These are phyloP conservation scores for Clohesyomyces aquaticus DNA, from an alignment of 495 filamentous ascomycete species.

Conservation along the genomic window DNA sequence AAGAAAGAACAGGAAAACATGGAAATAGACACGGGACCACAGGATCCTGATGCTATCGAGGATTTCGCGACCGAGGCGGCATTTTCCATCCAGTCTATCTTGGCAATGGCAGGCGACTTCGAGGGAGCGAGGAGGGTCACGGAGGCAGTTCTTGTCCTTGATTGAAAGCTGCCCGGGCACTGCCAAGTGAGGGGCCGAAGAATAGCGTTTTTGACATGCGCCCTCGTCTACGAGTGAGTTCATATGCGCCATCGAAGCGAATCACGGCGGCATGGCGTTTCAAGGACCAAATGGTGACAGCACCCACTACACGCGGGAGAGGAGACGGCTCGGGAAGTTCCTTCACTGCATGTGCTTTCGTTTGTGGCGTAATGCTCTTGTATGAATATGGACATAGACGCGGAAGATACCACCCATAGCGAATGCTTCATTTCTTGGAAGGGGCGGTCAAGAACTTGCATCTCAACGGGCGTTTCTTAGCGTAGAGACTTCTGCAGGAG, in stretches of 20 bases:
- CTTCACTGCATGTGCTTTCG: neutral
- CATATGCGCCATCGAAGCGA: too few species aligned
- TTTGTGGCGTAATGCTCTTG: neutral
- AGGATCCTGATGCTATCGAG: slow-evolving; percentile 50
- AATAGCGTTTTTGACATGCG: too few species aligned
- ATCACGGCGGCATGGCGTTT: neutral
- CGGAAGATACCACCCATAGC: neutral
- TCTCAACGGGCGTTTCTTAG: neutral
- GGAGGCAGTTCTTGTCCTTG: slow-evolving; percentile 61
- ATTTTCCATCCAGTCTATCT: slow-evolving; percentile 71
- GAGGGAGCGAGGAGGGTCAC: slow-evolving; percentile 60
- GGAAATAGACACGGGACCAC: slow-evolving; percentile 17
- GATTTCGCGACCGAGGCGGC: slow-evolving; percentile 76
- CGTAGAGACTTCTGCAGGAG: neutral
- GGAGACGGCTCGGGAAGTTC: too few species aligned
- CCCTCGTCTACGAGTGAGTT: too few species aligned
- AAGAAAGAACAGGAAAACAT: neutral
- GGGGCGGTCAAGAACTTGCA: neutral
- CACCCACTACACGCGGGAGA: too few species aligned
- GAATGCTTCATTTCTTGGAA: neutral
- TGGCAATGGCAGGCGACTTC: slow-evolving; percentile 64
- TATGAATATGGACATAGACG: too few species aligned
- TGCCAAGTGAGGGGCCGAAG: neutral
- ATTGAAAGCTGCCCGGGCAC: slow-evolving; percentile 22
- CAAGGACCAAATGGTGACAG: neutral